Base-by-base conservation (phyloP, 1,139 yeast species). In the Yamadazyma pseudoaaseri region DNA sequence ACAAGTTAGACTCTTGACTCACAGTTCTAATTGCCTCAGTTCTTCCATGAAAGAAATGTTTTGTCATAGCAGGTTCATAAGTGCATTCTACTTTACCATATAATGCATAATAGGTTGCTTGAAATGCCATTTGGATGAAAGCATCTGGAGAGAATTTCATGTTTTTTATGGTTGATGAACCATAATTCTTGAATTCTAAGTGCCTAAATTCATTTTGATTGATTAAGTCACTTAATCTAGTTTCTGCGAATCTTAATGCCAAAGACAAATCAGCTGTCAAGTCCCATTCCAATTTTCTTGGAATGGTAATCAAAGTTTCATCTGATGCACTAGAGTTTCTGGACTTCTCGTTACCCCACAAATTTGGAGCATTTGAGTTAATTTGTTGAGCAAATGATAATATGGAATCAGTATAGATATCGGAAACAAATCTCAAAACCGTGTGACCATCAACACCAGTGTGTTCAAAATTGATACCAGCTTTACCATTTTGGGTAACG, bases 391-490 rank as follows among this genome's bases (percentile, higher is more conserved):
- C 96, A 69, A 87, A 89, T 30, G 92, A 75, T 43, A 89, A 66
- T 36, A 89, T 86, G 1, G 95, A 83, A 56, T 89, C 97, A 0
- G 96, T 89, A 55, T 87, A 89, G 35, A 89, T 85, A 57, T 89
- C 96, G 27, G 89, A 79, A 11, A 87, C 96, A 63, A 85, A 84
- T 42, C 96, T 65, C 48, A 89, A 65, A 6, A 89, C 96, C 0
- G 97, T 89, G 56, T 89, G 96, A 36, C 97, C 96, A 62, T 89
- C 97, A 22, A 89, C 95, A 49, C 96, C 96, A 0, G 96, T 89
- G 54, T 89, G 96, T 55, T 89, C 97, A 55, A 89, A 89, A 58
- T 89, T 89, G 48, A 89, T 81, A 26, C 97, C 97, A 1, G 95
- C 96, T 57, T 86, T 86, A 24, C 95, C 96, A 57, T 87, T 86